Evolutionary conservation across 2,329 filamentous ascomycete species (phyloP).

Genomic region (Cytospora leucostoma): DNA sequence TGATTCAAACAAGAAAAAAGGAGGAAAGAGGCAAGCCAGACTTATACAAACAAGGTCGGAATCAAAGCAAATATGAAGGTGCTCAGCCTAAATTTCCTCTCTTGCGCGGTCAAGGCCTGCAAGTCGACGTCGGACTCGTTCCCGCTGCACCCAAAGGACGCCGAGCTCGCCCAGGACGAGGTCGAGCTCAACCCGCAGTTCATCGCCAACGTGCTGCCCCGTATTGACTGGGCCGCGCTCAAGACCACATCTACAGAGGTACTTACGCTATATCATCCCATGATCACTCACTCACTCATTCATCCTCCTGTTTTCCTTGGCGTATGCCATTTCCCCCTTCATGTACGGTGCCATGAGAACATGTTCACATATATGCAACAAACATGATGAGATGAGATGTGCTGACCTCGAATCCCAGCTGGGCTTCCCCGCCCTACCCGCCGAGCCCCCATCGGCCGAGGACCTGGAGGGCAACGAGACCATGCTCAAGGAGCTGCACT

Average conservation of each 20-base stretch:
- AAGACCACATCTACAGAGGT: conserved; percentile 77
- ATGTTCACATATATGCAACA: background rate
- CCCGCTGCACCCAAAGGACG: conserved; percentile 89
- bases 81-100: conserved; percentile 93
- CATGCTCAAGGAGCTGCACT: conserved; percentile 75
- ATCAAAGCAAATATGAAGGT: conserved; percentile 73
- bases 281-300: conserved; percentile 1
- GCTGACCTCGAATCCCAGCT: conserved; percentile 54
- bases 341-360: background rate
- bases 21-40: background rate
- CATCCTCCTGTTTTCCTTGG: background rate
- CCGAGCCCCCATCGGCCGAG: conserved; percentile 62
- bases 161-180: conserved; percentile 83
- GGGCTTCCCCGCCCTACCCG: conserved; percentile 73
- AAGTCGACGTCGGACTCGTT: conserved; percentile 79
- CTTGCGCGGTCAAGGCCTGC: conserved; percentile 94
- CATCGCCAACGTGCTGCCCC: conserved; percentile 79
- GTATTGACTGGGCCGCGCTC: conserved; percentile 86
- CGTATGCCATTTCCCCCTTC: background rate
- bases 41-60: no score
- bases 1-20: conserved; percentile 14
- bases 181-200: conserved; percentile 80
- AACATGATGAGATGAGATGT: conserved; percentile 23
- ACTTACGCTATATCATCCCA: conserved; percentile 30
- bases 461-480: conserved; percentile 67